phyloP scores from a whole-genome alignment of 2,329 filamentous ascomycete genomes.

The Colletotrichum sansevieriae region DNA sequence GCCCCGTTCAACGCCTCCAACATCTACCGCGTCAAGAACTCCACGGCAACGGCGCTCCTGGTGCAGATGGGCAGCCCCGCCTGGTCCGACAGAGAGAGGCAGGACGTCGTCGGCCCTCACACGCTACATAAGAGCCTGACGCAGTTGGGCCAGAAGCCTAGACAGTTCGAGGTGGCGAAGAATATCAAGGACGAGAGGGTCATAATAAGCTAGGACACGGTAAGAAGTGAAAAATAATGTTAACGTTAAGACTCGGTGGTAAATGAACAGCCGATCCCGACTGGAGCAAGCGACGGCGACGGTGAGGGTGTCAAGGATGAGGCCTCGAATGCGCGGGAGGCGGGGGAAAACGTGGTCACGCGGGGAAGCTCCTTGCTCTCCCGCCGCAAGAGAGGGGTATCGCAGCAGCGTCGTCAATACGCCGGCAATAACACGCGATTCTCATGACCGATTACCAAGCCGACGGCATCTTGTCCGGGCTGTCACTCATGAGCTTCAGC shows the following conservation, averaged over 20 bases:
- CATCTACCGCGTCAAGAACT: conserved; percentile 11
- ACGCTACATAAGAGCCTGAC: conserved; percentile 27
- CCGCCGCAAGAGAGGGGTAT: background rate
- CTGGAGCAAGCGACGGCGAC: background rate
- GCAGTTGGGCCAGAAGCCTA: conserved; percentile 33
- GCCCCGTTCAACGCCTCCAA: conserved; percentile 33
- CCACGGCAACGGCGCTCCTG: conserved; percentile 24
- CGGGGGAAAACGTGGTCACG: background rate
- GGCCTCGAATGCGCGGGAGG: too few species aligned
- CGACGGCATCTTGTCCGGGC: too few species aligned
- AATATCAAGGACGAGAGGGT: conserved; percentile 36
- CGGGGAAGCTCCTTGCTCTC: conserved; percentile 6
- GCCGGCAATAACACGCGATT: background rate
- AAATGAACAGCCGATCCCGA: conserved; percentile 6
- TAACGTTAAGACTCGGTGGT: background rate
- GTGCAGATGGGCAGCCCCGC: conserved; percentile 37
- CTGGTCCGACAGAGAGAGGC: conserved; percentile 28
- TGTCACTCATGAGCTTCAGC: too few species aligned
- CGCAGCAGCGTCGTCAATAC: conserved; percentile 5
- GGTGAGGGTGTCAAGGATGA: conserved; percentile 12
- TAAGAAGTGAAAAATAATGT: background rate
- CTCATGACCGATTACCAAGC: too few species aligned
- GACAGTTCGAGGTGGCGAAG: conserved; percentile 27
- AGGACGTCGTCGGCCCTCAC: background rate
- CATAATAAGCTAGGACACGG: conserved; percentile 11